These are phyloP conservation scores for Cercospora nicotianae DNA, from an alignment of 2,329 filamentous ascomycete species.

Conservation along the genomic window DNA sequence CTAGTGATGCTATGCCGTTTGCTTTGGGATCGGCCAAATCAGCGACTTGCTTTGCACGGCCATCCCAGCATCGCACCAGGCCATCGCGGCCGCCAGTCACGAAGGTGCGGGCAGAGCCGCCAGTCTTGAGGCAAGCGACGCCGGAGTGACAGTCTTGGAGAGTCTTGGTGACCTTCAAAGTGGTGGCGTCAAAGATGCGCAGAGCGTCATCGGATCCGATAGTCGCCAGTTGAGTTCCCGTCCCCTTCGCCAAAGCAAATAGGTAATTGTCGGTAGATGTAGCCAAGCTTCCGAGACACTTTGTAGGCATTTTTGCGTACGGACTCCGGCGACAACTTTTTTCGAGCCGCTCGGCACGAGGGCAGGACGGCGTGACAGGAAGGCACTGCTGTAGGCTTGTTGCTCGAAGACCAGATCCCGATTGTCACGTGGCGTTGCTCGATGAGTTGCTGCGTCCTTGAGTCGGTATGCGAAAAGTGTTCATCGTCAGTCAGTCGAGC, in stretches of 20 bases:
- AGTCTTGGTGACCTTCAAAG: slow-evolving; percentile 54
- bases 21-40: slow-evolving; percentile 46
- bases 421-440: background rate
- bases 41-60: slow-evolving; percentile 23
- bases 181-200: slow-evolving; percentile 61
- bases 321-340: background rate
- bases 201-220: slow-evolving; percentile 72
- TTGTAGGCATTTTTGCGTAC: slow-evolving; percentile 6
- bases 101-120: slow-evolving; percentile 47
- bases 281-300: slow-evolving; percentile 12
- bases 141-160: slow-evolving; percentile 60
- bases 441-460: background rate
- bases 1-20: slow-evolving; percentile 64
- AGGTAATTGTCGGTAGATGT: slow-evolving; percentile 49
- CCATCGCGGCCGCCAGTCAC: slow-evolving; percentile 74
- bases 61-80: slow-evolving; percentile 47
- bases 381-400: background rate
- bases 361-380: background rate
- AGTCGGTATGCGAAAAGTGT: background rate
- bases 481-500: background rate
- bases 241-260: slow-evolving; percentile 53
- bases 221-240: slow-evolving; percentile 51
- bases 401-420: background rate
- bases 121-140: slow-evolving; percentile 59
- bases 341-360: background rate